Base-by-base conservation (phyloP, 345 rosid species). In the Diplotaxis tenuifolia region DNA sequence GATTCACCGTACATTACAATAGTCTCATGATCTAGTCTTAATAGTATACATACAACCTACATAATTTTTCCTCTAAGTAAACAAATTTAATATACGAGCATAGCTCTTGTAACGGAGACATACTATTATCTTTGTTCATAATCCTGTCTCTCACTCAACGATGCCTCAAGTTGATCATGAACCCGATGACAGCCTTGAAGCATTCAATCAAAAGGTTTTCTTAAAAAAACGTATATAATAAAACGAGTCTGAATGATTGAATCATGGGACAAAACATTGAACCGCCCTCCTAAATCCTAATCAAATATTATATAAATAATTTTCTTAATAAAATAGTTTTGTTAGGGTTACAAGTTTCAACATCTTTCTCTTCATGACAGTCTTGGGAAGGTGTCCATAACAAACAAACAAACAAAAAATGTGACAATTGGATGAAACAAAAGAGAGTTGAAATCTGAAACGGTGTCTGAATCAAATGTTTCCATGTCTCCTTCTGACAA, bases 401-500 rank as follows among this genome's bases (percentile, higher is more conserved):
- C 67, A 29, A 75, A 27, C 12, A 55, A 5, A 42, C 50, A 42
- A 55, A 52, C 11, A 55, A 52, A 53, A 52, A 58, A 7, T 18
- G 29, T 5, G 21, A 32, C 73, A 75, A 67, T 12, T 67, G 67
- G 78, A 67, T 67, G 73, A 50, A 74, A 66, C 60, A 74, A 21
- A 50, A 47, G 34, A 23, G 40, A 72, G 70, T 73, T 55, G 58
- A 28, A 68, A 58, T 23, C 67, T 74, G 40, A 62, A 53, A 60
- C 49, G 67, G 58, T n/a, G n/a, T 75, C 75, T 54, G 70, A 14
- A 7, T 29, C 34, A 69, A 63, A 75, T 76, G 79, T 76, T 70
- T 64, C 31, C 50, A 63, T 70, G 79, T 76, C 71, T 76, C 45
- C 62, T 74, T 74, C 71, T 63, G 79, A 70, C 79, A 76, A 70